These are phyloP conservation scores for Rasamsonia emersonii DNA, from an alignment of 2,329 filamentous ascomycete species.

Conservation along the genomic window DNA sequence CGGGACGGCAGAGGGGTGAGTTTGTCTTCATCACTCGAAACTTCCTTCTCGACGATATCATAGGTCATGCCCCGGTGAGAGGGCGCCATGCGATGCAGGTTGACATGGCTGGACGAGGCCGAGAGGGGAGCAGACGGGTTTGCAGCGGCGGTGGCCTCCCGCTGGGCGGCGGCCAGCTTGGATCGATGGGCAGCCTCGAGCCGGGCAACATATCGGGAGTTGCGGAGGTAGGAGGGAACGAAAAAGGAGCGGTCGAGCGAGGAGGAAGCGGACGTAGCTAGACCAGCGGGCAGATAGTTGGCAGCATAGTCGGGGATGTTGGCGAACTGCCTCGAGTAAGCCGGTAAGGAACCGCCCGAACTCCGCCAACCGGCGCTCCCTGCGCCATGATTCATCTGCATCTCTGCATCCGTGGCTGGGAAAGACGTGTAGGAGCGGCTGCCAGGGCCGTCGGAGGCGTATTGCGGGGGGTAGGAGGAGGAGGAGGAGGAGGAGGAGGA, in stretches of 20 bases:
- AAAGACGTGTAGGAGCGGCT: conserved; percentile 22
- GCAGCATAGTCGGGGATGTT: conserved; percentile 23
- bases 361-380: conserved; percentile 37
- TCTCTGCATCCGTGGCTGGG: conserved; percentile 41
- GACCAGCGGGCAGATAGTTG: conserved; percentile 4
- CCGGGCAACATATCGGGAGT: conserved; percentile 68
- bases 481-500: conserved; percentile 20
- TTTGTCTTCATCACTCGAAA: conserved; percentile 50
- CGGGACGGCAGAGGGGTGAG: conserved; percentile 65
- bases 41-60: conserved; percentile 71
- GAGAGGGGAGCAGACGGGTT: conserved; percentile 33
- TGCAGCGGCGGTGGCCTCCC: conserved; percentile 43
- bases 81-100: conserved; percentile 50
- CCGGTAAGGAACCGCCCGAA: conserved; percentile 32
- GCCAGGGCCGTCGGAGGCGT: conserved; percentile 19
- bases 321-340: conserved; percentile 41
- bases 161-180: conserved; percentile 44
- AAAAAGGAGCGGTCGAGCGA: conserved; percentile 51
- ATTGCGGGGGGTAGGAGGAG: conserved; percentile 28
- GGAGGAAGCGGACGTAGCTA: conserved; percentile 9
- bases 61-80: conserved; percentile 71
- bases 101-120: conserved; percentile 50
- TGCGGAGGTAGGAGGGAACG: conserved; percentile 71
- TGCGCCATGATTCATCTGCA: conserved; percentile 38
- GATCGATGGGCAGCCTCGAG: conserved; percentile 62